Evolutionary conservation across 2,329 filamentous ascomycete genomes (phyloP).

Genomic region (Bipolaris zeicola): DNA sequence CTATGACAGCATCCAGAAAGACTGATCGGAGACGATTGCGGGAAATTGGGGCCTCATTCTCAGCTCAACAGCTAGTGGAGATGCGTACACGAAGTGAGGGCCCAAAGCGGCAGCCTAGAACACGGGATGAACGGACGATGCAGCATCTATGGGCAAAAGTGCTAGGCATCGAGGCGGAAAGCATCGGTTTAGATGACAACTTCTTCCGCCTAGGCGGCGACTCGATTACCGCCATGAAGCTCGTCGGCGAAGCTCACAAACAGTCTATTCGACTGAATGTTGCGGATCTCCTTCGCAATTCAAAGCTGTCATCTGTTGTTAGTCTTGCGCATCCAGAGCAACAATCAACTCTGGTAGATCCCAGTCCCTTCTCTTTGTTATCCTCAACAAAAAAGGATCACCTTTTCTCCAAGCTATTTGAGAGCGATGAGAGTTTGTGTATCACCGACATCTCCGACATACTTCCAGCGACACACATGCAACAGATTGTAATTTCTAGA

Average conservation of each 20-base stretch:
- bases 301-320: neutral
- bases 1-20: slow-evolving; percentile 54
- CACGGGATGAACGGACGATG: slow-evolving; percentile 4
- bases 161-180: neutral
- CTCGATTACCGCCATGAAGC: slow-evolving; percentile 34
- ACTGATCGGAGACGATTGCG: slow-evolving; percentile 27
- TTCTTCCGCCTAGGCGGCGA: slow-evolving; percentile 35
- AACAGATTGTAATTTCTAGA: neutral
- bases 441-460: neutral
- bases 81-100: neutral
- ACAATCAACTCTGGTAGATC: neutral
- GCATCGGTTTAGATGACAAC: slow-evolving; percentile 16
- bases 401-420: slow-evolving; percentile 30
- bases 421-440: neutral
- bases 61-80: slow-evolving; percentile 4
- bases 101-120: neutral
- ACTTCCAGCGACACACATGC: neutral
- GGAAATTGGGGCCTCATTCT: slow-evolving; percentile 3
- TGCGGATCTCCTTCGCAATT: neutral
- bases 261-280: neutral
- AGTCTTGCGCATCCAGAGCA: neutral
- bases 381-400: slow-evolving; percentile 8
- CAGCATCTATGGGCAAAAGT: slow-evolving; percentile 11
- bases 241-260: slow-evolving; percentile 17
- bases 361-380: neutral